Percentiles rank a stretch among this genome's conserved stretches.
These are phyloP conservation scores for Moesziomyces sp. DNA, from an alignment of 1,284 basidiomycete genomes.

Conservation along the genomic window DNA sequence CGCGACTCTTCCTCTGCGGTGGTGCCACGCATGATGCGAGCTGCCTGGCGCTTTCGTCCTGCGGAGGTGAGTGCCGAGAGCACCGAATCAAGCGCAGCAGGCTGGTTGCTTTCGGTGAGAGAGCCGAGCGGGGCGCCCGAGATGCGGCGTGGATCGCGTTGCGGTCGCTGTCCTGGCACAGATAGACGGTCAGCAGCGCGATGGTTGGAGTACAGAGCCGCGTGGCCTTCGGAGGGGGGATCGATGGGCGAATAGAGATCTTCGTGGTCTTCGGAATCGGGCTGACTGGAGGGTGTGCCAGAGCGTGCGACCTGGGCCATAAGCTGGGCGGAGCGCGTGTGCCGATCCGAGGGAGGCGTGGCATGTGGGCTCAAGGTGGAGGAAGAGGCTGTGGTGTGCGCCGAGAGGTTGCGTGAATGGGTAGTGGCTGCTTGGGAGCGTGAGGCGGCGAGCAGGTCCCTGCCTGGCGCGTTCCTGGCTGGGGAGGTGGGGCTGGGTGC, in stretches of 20 bases:
- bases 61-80: slow-evolving; percentile 59
- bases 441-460: slow-evolving; percentile 34
- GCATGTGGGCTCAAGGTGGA: slow-evolving; percentile 6
- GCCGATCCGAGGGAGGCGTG: slow-evolving; percentile 37
- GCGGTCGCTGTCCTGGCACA: slow-evolving; percentile 38
- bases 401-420: slow-evolving; percentile 28
- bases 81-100: slow-evolving; percentile 58
- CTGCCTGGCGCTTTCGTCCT: slow-evolving; percentile 59
- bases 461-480: slow-evolving; percentile 21
- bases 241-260: slow-evolving; percentile 60
- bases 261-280: slow-evolving; percentile 45
- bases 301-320: slow-evolving; percentile 47
- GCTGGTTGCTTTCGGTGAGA: slow-evolving; percentile 50
- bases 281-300: slow-evolving; percentile 31
- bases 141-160: slow-evolving; percentile 33
- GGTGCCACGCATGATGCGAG: slow-evolving; percentile 62
- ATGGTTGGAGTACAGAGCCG: slow-evolving; percentile 29
- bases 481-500: slow-evolving; percentile 32
- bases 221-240: slow-evolving; percentile 35
- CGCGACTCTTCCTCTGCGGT: slow-evolving; percentile 59
- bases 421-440: slow-evolving; percentile 14
- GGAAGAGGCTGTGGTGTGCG: slow-evolving; percentile 15
- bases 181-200: slow-evolving; percentile 25
- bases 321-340: slow-evolving; percentile 46
- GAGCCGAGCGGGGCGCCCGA: slow-evolving; percentile 56